phyloP scores from a whole-genome alignment of 306 rosid genomes.

The Quercus alba region DNA sequence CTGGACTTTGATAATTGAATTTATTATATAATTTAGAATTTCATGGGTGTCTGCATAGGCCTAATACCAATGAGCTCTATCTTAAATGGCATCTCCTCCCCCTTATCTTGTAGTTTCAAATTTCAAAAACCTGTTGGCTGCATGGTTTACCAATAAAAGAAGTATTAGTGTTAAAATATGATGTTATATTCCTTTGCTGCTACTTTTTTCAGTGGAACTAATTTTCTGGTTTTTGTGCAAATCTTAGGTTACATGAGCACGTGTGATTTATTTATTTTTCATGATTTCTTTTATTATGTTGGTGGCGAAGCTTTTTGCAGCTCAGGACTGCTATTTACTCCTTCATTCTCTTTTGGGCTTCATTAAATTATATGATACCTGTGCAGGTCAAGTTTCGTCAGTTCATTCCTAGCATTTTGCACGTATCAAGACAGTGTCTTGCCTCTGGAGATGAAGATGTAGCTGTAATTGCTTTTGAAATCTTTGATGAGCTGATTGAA shows the following conservation, averaged over 20 bases:
- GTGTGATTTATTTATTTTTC: neutral
- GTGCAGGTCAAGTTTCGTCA: constrained; percentile 86
- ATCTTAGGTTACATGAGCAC: neutral
- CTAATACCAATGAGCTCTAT: no score
- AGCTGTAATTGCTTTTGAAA: constrained; percentile 94
- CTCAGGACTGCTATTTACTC: neutral
- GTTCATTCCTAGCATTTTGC: constrained; percentile 95
- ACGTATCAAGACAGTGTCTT: constrained; percentile 93
- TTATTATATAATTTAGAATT: no score
- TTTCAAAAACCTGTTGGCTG: no score
- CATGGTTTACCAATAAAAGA: neutral
- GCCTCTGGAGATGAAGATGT: constrained; percentile 97
- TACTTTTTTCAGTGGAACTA: constrained; percentile 7
- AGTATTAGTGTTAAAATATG: neutral
- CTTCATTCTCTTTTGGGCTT: neutral
- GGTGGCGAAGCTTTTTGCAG: constrained; percentile 2
- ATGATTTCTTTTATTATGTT: neutral
- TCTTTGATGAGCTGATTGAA: constrained; percentile 96
- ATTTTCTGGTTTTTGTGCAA: constrained; percentile 5
- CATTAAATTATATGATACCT: neutral
- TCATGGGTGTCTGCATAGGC: no score
- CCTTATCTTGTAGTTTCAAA: no score
- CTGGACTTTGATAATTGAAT: no score
- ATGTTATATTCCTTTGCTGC: neutral
- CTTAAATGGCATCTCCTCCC: no score